Percentiles rank a stretch among this genome's conserved stretches.
Conservation (phyloP, 345 rosid species). For the Hibiscus syriacus region DNA sequence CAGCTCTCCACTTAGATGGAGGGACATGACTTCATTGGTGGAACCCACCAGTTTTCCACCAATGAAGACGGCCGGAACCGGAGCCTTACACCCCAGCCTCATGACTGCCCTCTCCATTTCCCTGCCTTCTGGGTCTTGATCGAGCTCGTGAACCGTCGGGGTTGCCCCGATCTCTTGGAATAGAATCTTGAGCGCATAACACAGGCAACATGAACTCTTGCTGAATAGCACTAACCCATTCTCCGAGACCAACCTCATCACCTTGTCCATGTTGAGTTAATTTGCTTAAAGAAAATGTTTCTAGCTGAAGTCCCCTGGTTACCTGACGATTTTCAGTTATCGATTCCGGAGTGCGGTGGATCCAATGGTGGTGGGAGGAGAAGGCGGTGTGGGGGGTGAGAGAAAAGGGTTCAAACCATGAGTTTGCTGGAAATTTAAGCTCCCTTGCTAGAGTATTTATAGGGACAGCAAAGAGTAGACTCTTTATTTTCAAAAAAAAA, state of each 20-base stretch:
- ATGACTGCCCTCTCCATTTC: slow-evolving; percentile 70
- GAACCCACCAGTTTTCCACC: slow-evolving; percentile 69
- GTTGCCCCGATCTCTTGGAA: slow-evolving; percentile 64
- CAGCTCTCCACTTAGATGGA: slow-evolving; percentile 63
- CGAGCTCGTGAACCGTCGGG: slow-evolving; percentile 58
- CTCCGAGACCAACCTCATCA: slow-evolving; percentile 53
- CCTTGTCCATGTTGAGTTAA: slow-evolving; percentile 46
- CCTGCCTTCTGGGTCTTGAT: slow-evolving; percentile 61
- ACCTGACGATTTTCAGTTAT: no score
- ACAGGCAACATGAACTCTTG: slow-evolving; percentile 75
- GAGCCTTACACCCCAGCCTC: slow-evolving; percentile 55
- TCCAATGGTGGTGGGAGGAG: slow-evolving; percentile 15
- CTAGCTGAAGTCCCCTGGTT: no score
- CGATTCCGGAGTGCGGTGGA: slow-evolving; percentile 21
- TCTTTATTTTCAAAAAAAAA: no score
- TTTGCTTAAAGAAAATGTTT: slow-evolving; percentile 12
- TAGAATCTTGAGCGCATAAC: slow-evolving; percentile 62
- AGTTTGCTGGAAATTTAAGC: slow-evolving; percentile 30
- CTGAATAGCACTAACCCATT: slow-evolving; percentile 76
- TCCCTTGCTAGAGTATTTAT: slow-evolving; percentile 43
- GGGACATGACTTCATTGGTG: slow-evolving; percentile 83
- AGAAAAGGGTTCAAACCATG: slow-evolving; percentile 23
- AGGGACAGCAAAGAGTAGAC: slow-evolving; percentile 40
- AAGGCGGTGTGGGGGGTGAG: slow-evolving; percentile 7
- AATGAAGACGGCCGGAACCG: slow-evolving; percentile 70